These are phyloP conservation scores for Pseudomonodictys pantanalensis DNA, from an alignment of 495 filamentous ascomycete genomes.

Conservation along the genomic window DNA sequence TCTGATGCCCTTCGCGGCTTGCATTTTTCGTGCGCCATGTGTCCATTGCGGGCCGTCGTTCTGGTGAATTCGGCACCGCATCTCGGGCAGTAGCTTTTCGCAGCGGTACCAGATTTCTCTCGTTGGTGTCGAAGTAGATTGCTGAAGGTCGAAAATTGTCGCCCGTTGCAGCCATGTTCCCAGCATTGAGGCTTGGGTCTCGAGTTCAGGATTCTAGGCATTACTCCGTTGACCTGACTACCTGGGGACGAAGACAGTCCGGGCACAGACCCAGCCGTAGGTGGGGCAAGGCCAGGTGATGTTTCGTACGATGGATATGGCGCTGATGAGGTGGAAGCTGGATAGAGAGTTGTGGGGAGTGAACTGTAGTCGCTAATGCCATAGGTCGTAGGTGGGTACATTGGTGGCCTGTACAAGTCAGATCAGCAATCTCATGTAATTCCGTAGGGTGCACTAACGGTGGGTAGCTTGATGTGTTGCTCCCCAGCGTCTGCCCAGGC, in stretches of 20 bases:
- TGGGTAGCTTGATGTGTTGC: constrained; percentile 31
- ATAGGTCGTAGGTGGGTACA: constrained; percentile 29
- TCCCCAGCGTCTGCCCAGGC: constrained; percentile 20
- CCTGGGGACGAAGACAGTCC: constrained; percentile 26
- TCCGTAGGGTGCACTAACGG: constrained; percentile 16
- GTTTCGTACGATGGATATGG: constrained; percentile 24
- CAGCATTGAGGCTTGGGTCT: constrained; percentile 89
- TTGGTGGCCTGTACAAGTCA: constrained; percentile 10
- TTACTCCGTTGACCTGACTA: constrained; percentile 7
- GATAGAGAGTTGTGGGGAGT: constrained; percentile 28
- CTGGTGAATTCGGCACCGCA: constrained; percentile 90
- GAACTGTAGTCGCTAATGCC: constrained; percentile 22
- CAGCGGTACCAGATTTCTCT: constrained; percentile 86
- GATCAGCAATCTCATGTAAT: background rate
- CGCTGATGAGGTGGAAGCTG: constrained; percentile 11
- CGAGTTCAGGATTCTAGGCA: constrained; percentile 65
- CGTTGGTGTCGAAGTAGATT: constrained; percentile 88
- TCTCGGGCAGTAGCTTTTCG: constrained; percentile 80
- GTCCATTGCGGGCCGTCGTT: constrained; percentile 86
- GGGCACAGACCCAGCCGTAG: constrained; percentile 4
- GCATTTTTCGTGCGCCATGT: constrained; percentile 86
- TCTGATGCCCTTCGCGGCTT: constrained; percentile 56
- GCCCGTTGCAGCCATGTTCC: constrained; percentile 93
- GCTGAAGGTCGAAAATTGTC: constrained; percentile 93
- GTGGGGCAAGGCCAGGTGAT: constrained; percentile 6